Conservation (phyloP, 768 basidiomycete genomes). For the Auricularia auricula-judae region DNA sequence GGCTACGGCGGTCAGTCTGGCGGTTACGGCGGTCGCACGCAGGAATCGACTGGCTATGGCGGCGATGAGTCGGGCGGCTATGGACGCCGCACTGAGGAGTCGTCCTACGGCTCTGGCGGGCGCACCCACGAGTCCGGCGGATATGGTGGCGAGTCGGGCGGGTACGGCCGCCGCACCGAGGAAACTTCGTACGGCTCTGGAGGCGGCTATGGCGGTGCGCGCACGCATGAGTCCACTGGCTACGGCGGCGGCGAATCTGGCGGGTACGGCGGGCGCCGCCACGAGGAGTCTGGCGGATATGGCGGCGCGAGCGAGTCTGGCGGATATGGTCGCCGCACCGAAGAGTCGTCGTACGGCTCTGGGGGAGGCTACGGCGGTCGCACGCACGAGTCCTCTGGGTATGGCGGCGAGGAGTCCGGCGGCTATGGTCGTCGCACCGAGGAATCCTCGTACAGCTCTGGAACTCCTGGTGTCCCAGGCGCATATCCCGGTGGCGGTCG, state of each 20-base stretch:
- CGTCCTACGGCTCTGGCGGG: constrained; percentile 7
- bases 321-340: neutral
- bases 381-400: neutral
- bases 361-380: neutral
- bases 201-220: neutral
- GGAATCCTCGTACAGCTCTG: neutral
- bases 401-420: neutral
- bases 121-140: constrained; percentile 1
- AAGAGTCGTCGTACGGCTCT: neutral
- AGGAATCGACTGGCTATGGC: neutral
- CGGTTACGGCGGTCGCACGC: neutral
- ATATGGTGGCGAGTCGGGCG: neutral
- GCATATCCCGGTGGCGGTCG: too few species aligned
- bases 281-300: neutral
- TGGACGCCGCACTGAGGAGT: constrained; percentile 1
- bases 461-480: neutral
- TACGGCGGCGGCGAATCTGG: neutral
- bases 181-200: neutral
- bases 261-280: neutral
- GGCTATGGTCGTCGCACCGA: neutral
- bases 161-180: neutral
- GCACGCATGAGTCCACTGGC: neutral
- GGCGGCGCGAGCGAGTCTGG: neutral
- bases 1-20: neutral
- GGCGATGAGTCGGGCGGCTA: constrained; percentile 4